phyloP scores from a whole-genome alignment of 2,329 filamentous ascomycete species.

The Penicillium italicum region DNA sequence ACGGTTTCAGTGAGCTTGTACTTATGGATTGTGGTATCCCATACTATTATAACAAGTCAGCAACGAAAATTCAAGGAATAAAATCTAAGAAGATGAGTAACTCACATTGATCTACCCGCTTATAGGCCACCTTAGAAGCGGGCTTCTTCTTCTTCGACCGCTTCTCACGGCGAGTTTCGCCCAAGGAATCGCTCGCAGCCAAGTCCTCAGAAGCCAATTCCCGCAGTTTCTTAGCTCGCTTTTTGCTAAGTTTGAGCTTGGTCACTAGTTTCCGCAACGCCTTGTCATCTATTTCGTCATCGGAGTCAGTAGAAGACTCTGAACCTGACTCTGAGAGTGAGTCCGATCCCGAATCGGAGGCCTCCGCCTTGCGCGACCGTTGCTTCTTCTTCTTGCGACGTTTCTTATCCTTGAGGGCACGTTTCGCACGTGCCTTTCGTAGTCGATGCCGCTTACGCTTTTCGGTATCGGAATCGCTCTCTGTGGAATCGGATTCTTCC shows the following conservation, averaged over 20 bases:
- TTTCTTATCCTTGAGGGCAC: conserved; percentile 27
- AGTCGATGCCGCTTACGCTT: conserved; percentile 35
- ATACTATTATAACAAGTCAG: conserved; percentile 30
- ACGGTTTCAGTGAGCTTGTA: conserved; percentile 67
- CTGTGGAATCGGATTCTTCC: conserved; percentile 2
- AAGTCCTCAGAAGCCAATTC: conserved; percentile 30
- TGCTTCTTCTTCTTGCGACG: conserved; percentile 37
- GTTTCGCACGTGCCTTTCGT: conserved; percentile 37
- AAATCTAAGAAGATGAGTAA: neutral
- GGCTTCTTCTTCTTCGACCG: conserved; percentile 44
- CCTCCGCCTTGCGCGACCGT: conserved; percentile 32
- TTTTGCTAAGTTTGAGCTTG: conserved; percentile 35
- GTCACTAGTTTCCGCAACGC: conserved; percentile 29
- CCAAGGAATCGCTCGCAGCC: conserved; percentile 25
- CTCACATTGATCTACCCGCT: conserved; percentile 61
- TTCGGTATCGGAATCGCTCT: conserved; percentile 25
- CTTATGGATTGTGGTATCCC: conserved; percentile 57
- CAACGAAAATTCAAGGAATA: neutral
- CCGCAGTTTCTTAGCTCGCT: conserved; percentile 29
- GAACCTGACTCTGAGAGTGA: conserved; percentile 24
- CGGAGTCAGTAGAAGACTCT: conserved; percentile 27
- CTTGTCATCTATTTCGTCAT: conserved; percentile 33
- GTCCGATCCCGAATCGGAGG: conserved; percentile 11
- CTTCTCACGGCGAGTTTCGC: conserved; percentile 17
- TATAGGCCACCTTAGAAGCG: conserved; percentile 61